Percentiles rank a stretch among this genome's conserved stretches.
phyloP scores from a whole-genome alignment of 1,284 basidiomycete genomes.

The Hypsizygus ulmarius region DNA sequence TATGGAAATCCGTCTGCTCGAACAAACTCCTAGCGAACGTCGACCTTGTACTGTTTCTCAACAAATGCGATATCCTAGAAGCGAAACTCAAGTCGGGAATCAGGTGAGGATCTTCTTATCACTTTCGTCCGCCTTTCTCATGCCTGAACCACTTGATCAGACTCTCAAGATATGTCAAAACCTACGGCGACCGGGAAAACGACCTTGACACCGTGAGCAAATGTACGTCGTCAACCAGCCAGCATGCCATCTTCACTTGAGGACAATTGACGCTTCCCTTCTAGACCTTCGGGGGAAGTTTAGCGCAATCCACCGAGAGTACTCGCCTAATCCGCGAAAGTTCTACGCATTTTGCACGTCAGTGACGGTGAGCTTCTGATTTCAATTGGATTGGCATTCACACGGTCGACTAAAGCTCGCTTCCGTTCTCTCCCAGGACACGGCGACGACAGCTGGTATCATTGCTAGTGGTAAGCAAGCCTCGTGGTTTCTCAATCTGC shows the following conservation, averaged over 20 bases:
- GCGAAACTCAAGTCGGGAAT: constrained; percentile 62
- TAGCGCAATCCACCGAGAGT: constrained; percentile 72
- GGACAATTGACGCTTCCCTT: background rate
- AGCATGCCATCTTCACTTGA: background rate
- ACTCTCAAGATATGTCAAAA: constrained; percentile 67
- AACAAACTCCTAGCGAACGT: constrained; percentile 72
- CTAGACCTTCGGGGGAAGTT: constrained; percentile 75
- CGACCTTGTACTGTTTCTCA: constrained; percentile 74
- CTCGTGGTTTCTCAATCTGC: background rate
- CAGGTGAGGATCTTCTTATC: constrained; percentile 29
- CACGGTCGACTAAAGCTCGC: background rate
- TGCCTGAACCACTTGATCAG: constrained; percentile 23
- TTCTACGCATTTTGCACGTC: constrained; percentile 80
- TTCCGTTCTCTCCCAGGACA: constrained; percentile 45
- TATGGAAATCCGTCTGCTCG: constrained; percentile 76
- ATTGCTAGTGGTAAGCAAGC: constrained; percentile 65
- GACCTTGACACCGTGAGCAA: constrained; percentile 70
- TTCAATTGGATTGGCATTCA: background rate
- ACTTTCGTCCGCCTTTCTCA: constrained; percentile 6
- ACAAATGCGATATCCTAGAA: constrained; percentile 77
- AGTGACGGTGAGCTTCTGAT: constrained; percentile 53
- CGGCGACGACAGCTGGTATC: constrained; percentile 70
- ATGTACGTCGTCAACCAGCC: constrained; percentile 39
- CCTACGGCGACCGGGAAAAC: constrained; percentile 70
- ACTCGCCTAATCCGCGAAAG: constrained; percentile 70